Base-by-base conservation (phyloP, 208 protist species). In the Wallacemonas sp. region DNA sequence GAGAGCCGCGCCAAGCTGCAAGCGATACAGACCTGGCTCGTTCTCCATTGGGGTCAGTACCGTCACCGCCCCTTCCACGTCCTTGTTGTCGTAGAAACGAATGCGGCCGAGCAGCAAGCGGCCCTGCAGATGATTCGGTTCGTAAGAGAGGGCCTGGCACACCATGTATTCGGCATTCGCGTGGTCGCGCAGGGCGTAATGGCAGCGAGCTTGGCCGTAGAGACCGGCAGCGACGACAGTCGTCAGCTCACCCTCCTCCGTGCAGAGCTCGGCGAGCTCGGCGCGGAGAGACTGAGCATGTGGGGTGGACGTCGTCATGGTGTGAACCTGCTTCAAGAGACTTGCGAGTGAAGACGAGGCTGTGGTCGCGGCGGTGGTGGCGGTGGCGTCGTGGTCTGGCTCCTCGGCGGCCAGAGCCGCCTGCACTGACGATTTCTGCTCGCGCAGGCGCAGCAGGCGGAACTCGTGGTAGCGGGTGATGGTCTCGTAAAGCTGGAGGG, bases 1-100 rank as follows among this genome's bases (percentile, higher is more conserved):
- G 33, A 93, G 83, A 26, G 80, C 75, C n/a, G 77, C 79, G 17
- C 81, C 84, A n/a, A 96, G 87, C 68, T 93, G 86, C 31, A 96
- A 78, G 28, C 86, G 80, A 34, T 94, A 81, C 58, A 94, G 72
- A 19, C 86, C 83, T 34, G 79, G 78, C 61, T 96, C 90, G 41
- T 80, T 71, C 44, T 49, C 58, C 14, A 53, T 65, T 41, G 87
- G 87, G 2, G 83, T 91, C 38, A 96, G 75, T 54, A 84, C 73
- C 45, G 33, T 68, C 17, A 90, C 71, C 6, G 90, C 90, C 15
- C 59, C 66, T 2, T 67, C 66, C 14, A 80, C 45, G 39, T 92
- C 76, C 11, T 86, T 68, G 51, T 63, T 41, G 38, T 93, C 72
- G 70, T 90, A 90, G 66, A 88, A 86, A 62, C 75, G 79, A 45